These are phyloP conservation scores for Hypoxylon crocopeplum DNA, from an alignment of 495 filamentous ascomycete genomes.

Conservation along the genomic window DNA sequence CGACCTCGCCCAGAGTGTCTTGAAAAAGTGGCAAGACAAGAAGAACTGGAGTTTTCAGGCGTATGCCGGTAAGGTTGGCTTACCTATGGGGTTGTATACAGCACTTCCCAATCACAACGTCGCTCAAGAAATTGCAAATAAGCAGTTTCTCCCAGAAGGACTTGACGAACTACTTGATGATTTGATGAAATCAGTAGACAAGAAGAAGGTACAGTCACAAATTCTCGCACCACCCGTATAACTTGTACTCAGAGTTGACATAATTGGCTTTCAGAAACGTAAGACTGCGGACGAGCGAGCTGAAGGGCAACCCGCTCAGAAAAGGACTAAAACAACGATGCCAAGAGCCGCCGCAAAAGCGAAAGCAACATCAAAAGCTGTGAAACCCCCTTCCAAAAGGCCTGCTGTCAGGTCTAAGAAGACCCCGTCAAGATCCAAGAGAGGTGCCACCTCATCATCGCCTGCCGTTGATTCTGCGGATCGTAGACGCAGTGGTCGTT, in stretches of 20 bases:
- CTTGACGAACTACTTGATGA: conserved; percentile 78
- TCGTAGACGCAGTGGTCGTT: conserved; percentile 61
- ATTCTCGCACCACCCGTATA: not conserved
- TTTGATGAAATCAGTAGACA: conserved; percentile 60
- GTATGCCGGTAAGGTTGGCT: conserved; percentile 78
- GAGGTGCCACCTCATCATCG: conserved; percentile 39
- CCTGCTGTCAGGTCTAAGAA: conserved; percentile 40
- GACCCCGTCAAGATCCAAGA: conserved; percentile 45
- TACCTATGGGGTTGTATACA: conserved; percentile 79
- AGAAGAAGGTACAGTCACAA: conserved; percentile 55
- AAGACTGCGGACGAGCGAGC: conserved; percentile 53
- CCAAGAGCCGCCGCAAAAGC: conserved; percentile 36
- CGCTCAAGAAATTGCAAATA: conserved; percentile 83
- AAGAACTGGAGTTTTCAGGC: conserved; percentile 80
- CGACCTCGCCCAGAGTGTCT: conserved; percentile 83
- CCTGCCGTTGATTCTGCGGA: conserved; percentile 39
- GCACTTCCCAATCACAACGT: conserved; percentile 75
- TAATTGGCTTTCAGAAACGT: conserved; percentile 49
- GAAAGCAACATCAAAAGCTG: conserved; percentile 37
- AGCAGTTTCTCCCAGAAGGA: conserved; percentile 81
- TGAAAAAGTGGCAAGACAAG: conserved; percentile 81
- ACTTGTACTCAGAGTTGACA: conserved; percentile 21
- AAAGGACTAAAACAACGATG: conserved; percentile 43
- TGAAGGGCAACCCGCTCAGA: conserved; percentile 47
- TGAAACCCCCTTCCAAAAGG: conserved; percentile 43